Evolutionary conservation across 2,329 filamentous ascomycete genomes (phyloP).

Genomic region (Aspergillus thermomutatus): DNA sequence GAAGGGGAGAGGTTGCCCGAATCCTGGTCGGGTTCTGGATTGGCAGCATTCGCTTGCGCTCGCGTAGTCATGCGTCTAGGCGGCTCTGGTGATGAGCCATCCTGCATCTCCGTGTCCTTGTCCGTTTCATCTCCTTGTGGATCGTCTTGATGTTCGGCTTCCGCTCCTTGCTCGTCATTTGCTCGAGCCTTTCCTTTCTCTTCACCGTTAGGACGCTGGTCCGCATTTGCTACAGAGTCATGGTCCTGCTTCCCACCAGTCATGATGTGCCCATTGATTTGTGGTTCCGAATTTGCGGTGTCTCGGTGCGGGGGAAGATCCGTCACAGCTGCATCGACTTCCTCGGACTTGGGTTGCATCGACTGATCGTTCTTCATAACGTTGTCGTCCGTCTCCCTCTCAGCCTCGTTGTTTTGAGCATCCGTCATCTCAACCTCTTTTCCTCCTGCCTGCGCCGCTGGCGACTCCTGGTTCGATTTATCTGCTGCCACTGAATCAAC

Average conservation of each 20-base stretch:
- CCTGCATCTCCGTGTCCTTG: slow-evolving; percentile 31
- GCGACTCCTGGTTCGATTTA: slow-evolving; percentile 10
- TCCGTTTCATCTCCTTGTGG: slow-evolving; percentile 21
- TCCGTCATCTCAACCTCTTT: slow-evolving; percentile 36
- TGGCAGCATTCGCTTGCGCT: slow-evolving; percentile 38
- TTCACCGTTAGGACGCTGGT: slow-evolving; percentile 10
- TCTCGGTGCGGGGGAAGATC: slow-evolving; percentile 33
- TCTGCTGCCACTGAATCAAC: slow-evolving; percentile 8
- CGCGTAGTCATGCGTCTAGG: slow-evolving; percentile 47
- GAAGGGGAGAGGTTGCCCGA: slow-evolving; percentile 20
- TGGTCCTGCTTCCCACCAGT: slow-evolving; percentile 4
- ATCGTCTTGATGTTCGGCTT: slow-evolving; percentile 7
- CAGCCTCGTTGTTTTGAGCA: slow-evolving; percentile 12
- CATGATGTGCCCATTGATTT: slow-evolving; percentile 11
- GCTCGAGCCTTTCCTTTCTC: slow-evolving; percentile 8
- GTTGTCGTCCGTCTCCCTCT: slow-evolving; percentile 3
- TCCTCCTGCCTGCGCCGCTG: slow-evolving; percentile 6
- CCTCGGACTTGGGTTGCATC: slow-evolving; percentile 33
- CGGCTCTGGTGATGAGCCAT: slow-evolving; percentile 38
- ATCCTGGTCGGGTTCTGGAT: slow-evolving; percentile 27
- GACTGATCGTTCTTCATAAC: slow-evolving; percentile 11
- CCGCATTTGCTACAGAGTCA: slow-evolving; percentile 3
- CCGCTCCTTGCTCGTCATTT: slow-evolving; percentile 9
- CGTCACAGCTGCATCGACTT: slow-evolving; percentile 30
- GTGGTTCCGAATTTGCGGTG: slow-evolving; percentile 11